phyloP scores from a whole-genome alignment of 1,284 basidiomycete genomes.

The Apiotrichum brassicae region DNA sequence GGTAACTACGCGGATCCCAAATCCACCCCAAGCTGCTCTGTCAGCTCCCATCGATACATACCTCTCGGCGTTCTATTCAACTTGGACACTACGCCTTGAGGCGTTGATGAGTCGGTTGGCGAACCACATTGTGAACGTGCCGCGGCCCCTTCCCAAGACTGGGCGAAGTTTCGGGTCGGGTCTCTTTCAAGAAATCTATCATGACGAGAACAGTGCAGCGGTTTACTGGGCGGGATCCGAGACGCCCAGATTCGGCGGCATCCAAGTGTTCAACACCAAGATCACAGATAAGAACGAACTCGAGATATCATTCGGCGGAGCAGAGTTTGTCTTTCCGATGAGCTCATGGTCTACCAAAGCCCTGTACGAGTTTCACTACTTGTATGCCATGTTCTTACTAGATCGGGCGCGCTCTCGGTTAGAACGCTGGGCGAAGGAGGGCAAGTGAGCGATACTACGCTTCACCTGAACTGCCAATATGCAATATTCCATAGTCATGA shows the following conservation, averaged over 20 bases:
- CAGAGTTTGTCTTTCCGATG: not conserved
- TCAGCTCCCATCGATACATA: not conserved
- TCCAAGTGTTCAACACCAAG: not conserved
- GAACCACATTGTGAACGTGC: not conserved
- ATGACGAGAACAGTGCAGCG: not conserved
- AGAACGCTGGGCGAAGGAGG: not conserved
- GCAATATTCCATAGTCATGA: no score
- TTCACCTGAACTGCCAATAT: no score
- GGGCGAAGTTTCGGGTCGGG: not conserved
- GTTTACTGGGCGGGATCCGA: not conserved
- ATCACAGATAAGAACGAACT: not conserved
- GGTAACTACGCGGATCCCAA: not conserved
- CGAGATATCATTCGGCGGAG: not conserved
- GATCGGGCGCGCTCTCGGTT: slow-evolving; percentile 1
- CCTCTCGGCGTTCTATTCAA: slow-evolving; percentile 3
- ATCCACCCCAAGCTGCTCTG: not conserved
- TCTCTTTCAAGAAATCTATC: slow-evolving; percentile 2
- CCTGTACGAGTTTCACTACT: slow-evolving; percentile 1
- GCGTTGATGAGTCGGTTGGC: not conserved
- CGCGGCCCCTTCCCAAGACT: not conserved
- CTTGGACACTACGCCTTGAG: slow-evolving; percentile 9
- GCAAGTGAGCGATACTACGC: no score
- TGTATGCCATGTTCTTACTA: slow-evolving; percentile 5
- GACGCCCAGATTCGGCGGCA: not conserved
- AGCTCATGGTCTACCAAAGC: not conserved